phyloP scores from a whole-genome alignment of 345 rosid genomes.

The Raphanus sativus region DNA sequence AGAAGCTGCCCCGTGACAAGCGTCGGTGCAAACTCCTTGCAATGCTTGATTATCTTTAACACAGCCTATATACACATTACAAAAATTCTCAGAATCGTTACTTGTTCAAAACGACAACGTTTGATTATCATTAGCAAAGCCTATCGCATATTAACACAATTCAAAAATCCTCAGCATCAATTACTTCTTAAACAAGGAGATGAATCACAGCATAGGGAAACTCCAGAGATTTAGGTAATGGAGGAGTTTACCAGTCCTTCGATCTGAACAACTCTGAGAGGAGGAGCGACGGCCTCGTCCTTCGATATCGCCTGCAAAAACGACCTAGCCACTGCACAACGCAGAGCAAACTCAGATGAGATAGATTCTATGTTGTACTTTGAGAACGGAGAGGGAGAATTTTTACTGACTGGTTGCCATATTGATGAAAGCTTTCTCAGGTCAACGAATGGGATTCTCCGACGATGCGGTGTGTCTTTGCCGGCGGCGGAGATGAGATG shows the following conservation, averaged over 20 bases:
- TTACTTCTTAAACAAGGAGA: too few species aligned
- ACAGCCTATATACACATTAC: conserved; percentile 54
- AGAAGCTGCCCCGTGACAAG: conserved; percentile 98
- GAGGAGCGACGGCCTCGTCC: conserved; percentile 79
- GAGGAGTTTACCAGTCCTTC: conserved; percentile 73
- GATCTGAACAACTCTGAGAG: conserved; percentile 96
- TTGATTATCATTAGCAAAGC: too few species aligned
- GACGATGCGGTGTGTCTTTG: conserved; percentile 5
- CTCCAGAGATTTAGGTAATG: neutral
- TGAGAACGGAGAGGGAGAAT: neutral
- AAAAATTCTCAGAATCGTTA: neutral
- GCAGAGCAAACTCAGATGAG: neutral
- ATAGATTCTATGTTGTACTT: neutral
- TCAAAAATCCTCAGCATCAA: too few species aligned
- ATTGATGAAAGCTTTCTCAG: conserved; percentile 5
- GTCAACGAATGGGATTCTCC: neutral
- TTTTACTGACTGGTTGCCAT: conserved; percentile 39
- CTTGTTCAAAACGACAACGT: too few species aligned
- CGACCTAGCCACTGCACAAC: conserved; percentile 55
- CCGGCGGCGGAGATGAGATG: conserved; percentile 33
- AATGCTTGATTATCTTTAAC: conserved; percentile 91
- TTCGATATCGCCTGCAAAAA: conserved; percentile 81
- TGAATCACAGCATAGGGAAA: too few species aligned
- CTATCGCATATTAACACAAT: too few species aligned
- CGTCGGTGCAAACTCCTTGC: conserved; percentile 95